A percentile compares a stretch with the other conserved stretches of the same genome.
Evolutionary conservation across 2,329 filamentous ascomycete genomes (phyloP).

Genomic region (Microdochium nivale): DNA sequence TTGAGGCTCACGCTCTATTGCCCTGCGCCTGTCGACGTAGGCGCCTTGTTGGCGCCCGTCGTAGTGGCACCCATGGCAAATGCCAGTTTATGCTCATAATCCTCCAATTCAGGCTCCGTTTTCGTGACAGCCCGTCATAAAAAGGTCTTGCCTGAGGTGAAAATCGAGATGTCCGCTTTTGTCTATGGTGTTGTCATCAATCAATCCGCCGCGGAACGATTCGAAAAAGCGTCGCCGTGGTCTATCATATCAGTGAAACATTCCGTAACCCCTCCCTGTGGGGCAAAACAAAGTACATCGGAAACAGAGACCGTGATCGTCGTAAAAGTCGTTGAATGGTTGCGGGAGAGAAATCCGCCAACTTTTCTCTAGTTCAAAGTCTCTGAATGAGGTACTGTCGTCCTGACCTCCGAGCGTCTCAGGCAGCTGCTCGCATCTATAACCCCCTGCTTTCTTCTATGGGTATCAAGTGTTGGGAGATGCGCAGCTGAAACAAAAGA

Average conservation of each 20-base stretch:
- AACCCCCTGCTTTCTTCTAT: conserved; percentile 21
- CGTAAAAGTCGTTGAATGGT: conserved; percentile 17
- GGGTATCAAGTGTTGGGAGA: conserved; percentile 24
- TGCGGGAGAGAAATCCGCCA: conserved; percentile 12
- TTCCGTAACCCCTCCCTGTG: conserved; percentile 19
- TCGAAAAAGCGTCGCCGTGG: conserved; percentile 15
- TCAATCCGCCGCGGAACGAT: conserved; percentile 21
- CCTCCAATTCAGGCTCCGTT: conserved; percentile 16
- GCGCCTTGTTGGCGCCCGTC: conserved; percentile 17
- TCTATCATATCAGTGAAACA: conserved; percentile 21
- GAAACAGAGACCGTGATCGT: conserved; percentile 22
- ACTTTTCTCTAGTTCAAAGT: conserved; percentile 19
- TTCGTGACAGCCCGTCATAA: conserved; percentile 12
- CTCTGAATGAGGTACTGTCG: conserved; percentile 16
- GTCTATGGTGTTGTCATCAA: conserved; percentile 40
- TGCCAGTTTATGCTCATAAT: conserved; percentile 24
- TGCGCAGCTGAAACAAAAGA: conserved; percentile 24
- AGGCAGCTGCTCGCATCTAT: conserved; percentile 22
- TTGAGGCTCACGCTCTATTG: conserved; percentile 8
- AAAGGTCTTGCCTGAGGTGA: conserved; percentile 31
- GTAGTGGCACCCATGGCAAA: conserved; percentile 20
- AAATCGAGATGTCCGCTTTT: conserved; percentile 59
- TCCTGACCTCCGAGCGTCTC: conserved; percentile 21
- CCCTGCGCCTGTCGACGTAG: conserved; percentile 20
- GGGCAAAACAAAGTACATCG: conserved; percentile 23